Conservation (phyloP, 2,329 filamentous ascomycete species). For the Penicillium janthinellum region DNA sequence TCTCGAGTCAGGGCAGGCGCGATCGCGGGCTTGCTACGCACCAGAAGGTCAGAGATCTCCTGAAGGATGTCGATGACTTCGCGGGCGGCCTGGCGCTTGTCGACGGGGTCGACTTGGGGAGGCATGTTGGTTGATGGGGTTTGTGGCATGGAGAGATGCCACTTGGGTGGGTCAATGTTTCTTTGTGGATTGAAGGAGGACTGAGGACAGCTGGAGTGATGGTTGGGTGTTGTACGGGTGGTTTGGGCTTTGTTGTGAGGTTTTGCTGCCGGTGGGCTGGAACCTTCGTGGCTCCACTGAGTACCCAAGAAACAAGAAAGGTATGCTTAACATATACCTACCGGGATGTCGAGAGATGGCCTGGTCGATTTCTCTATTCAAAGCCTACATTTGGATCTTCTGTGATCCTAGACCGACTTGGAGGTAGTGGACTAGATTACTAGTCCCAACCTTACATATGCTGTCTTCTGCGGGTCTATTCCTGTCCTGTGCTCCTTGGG, state of each 20-base stretch:
- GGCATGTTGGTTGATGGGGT: constrained; percentile 34
- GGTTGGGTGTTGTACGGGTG: neutral
- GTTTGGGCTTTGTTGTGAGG: constrained; percentile 4
- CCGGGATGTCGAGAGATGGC: neutral
- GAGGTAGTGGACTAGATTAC: no score
- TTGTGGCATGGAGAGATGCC: neutral
- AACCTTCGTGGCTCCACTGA: neutral
- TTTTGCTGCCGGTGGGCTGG: neutral
- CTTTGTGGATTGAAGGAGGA: neutral
- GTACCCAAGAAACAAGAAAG: neutral
- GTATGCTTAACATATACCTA: neutral
- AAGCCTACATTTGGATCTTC: no score
- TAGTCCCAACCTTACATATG: no score
- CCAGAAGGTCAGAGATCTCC: constrained; percentile 52
- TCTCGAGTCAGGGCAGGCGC: neutral
- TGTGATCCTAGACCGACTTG: no score
- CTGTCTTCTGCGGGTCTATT: no score
- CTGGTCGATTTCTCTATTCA: neutral
- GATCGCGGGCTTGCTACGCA: constrained; percentile 27
- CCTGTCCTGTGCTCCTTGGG: no score
- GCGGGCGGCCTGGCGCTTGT: constrained; percentile 52
- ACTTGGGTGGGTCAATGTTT: neutral
- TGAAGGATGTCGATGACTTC: constrained; percentile 55
- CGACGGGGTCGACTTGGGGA: constrained; percentile 45
- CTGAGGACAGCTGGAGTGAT: neutral